Evolutionary conservation across 352 stramenopile species (phyloP), one percentile per base, ranked within the genome.

Genomic region (Phytophthora lateralis): DNA sequence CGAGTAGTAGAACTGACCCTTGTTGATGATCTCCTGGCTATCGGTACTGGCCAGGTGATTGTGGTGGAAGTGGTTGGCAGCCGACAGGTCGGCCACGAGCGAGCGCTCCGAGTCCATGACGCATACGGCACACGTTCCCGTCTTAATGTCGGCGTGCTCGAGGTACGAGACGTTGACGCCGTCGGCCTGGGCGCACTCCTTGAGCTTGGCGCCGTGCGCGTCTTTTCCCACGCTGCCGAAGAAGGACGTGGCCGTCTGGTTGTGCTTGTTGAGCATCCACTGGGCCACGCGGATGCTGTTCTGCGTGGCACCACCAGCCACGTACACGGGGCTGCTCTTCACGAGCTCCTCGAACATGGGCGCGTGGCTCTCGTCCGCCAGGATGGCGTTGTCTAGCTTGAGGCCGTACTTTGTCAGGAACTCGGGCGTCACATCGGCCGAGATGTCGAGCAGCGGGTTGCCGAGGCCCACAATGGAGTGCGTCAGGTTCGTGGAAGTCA

Each of bases 281-380:
- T 99, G 97, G 4, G 97, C 97, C n/a, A 99, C 96, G 52, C 98
- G 96, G 75, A 99, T 99, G 57, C 86, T 96, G 87, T 99, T 99
- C 80, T 99, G 97, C 15, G 98, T 99, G 42, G 98, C 97, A 51
- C 98, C 98, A 29, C 95, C 98, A 7, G 97, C 97, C 69, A 99
- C 98, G 82, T 97, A 99, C 60, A 98, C 79, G 3, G 97, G 94
- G 55, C 91, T 86, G 73, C 91, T 97, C 63, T 90, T 71, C 35
- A 91, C 82, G 38, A 98, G 77, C 75, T 98, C 95, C 45, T 98
- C 85, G 81, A 98, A 99, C 51, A 99, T 87, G 53, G 96, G 90
- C 60, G 97, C 62, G 83, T 99, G 98, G 60, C 97, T 98, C 38
- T 99, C 97, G 63, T 99, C 97, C 30, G 97, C 97, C 17, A 99